Evolutionary conservation across 2,329 filamentous ascomycete genomes (phyloP).

Genomic region (Neurospora crassa): DNA sequence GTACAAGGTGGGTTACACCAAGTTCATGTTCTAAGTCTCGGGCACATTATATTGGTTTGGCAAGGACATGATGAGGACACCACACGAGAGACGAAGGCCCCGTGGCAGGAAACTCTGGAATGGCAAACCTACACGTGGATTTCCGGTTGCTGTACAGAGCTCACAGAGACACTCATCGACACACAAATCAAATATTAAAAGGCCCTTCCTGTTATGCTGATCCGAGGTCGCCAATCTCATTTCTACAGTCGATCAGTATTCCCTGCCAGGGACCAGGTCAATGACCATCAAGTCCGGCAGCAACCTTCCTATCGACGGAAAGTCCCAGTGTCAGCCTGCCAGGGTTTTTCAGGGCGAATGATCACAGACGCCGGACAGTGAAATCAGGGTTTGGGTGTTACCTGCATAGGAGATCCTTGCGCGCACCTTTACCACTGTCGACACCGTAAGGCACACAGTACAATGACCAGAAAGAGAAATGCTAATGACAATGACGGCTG

Average conservation of each 20-base stretch:
- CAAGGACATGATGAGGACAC: not conserved
- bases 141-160: not conserved
- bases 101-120: not conserved
- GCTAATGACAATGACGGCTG: not conserved
- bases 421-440: not conserved
- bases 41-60: not conserved
- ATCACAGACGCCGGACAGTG: not conserved
- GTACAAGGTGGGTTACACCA: not conserved
- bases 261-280: not conserved
- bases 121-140: not conserved
- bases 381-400: not conserved
- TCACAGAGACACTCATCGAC: not conserved
- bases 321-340: not conserved
- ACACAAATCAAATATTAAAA: not conserved
- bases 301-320: not conserved
- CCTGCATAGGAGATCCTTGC: not conserved
- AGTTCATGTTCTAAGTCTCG: not conserved
- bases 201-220: not conserved
- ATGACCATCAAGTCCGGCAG: not conserved
- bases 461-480: not conserved
- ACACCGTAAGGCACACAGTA: not conserved
- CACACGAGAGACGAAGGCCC: not conserved
- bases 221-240: not conserved
- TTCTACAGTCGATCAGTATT: not conserved
- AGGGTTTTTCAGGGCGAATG: not conserved